These are phyloP conservation scores for Ceriops tagal DNA, from an alignment of 345 rosid genomes.

Conservation along the genomic window DNA sequence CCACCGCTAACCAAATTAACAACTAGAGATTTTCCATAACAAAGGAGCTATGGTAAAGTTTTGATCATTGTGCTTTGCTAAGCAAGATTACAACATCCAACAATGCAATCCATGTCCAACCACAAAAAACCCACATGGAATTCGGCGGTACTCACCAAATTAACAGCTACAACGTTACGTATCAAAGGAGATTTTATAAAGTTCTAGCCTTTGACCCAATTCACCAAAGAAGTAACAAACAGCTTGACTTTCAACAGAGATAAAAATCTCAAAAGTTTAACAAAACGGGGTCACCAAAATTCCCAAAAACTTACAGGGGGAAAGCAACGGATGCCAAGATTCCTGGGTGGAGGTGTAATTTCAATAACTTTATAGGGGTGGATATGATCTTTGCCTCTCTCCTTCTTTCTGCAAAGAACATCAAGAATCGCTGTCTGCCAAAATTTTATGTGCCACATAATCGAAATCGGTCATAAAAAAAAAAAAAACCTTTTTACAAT, in stretches of 20 bases:
- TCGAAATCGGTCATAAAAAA: neutral
- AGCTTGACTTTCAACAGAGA: neutral
- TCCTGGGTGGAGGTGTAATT: slow-evolving; percentile 90
- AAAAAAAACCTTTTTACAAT: neutral
- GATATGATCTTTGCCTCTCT: slow-evolving; percentile 50
- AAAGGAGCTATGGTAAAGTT: too few species aligned
- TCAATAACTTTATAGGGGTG: slow-evolving; percentile 83
- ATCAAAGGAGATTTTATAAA: neutral
- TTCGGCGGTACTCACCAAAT: neutral
- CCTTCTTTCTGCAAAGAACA: slow-evolving; percentile 68
- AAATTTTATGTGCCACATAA: neutral
- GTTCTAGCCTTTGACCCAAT: neutral
- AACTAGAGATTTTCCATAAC: too few species aligned
- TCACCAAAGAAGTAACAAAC: neutral
- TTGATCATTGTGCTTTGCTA: too few species aligned
- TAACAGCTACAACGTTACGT: neutral
- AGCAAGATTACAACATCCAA: neutral
- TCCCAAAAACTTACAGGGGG: slow-evolving; percentile 52
- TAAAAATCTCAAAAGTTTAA: neutral
- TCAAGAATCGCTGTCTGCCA: slow-evolving; percentile 34
- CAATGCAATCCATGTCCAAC: neutral
- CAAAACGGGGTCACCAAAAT: neutral
- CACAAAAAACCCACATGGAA: neutral
- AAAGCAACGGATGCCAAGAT: slow-evolving; percentile 82
- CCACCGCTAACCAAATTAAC: too few species aligned